Conservation (phyloP, 192 early-diverging fungal genomes). For the Endogone sp. region DNA sequence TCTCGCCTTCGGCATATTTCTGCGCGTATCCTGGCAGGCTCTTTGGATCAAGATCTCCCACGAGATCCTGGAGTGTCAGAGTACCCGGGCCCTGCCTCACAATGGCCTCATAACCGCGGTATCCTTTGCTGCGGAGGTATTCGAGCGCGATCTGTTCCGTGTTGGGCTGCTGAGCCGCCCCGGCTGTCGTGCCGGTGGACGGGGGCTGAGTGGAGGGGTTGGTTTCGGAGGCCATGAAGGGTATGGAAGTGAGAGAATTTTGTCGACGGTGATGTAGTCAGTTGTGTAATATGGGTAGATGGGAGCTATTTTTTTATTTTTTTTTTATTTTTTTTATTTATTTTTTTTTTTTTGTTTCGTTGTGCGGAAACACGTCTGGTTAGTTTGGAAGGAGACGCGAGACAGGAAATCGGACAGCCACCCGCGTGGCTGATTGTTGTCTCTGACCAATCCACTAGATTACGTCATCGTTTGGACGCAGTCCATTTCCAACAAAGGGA, state of each 20-base stretch:
- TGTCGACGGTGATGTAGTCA: neutral
- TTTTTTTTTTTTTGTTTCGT: too few species aligned
- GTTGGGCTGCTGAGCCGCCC: neutral
- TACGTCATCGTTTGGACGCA: too few species aligned
- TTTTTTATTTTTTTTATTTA: too few species aligned
- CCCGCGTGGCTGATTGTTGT: neutral
- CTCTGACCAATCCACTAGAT: too few species aligned
- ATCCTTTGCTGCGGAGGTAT: conserved; percentile 61
- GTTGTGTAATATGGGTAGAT: too few species aligned
- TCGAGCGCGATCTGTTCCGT: conserved; percentile 22
- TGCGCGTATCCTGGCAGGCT: conserved; percentile 57
- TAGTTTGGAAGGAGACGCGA: neutral
- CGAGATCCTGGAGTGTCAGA: conserved; percentile 43
- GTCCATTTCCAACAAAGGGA: too few species aligned
- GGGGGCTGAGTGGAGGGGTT: neutral
- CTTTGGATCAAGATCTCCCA: conserved; percentile 20
- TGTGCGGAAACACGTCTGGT: neutral
- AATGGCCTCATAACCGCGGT: conserved; percentile 53
- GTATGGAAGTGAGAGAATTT: neutral
- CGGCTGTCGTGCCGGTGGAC: neutral
- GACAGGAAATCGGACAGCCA: neutral
- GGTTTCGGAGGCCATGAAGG: neutral
- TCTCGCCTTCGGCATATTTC: conserved; percentile 66
- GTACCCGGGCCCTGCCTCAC: conserved; percentile 55
- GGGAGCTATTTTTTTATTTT: too few species aligned